Evolutionary conservation across 1,284 basidiomycete species (phyloP), one percentile per base, ranked within the genome.

Genomic region (Marasmius fiardii): DNA sequence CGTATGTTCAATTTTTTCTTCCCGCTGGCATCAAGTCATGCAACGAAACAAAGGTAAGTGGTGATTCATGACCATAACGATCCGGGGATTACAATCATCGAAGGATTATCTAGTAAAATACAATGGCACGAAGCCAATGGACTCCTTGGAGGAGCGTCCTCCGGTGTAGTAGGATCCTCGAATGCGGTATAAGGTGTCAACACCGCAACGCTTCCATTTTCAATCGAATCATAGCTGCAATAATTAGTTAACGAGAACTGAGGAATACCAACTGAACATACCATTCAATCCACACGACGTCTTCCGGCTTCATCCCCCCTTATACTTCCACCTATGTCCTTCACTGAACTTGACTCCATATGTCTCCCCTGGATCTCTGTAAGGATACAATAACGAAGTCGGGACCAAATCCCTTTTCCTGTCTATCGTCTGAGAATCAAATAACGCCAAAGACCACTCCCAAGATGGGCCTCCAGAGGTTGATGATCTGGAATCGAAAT

Each of bases 381-480:
- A 68, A 11, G 68, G 71, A 62, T 80, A 83, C 43, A 71, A 66
- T 18, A 84, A 65, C 24, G 74, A 70, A 0, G 75, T 71, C 0
- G 78, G 71, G 0, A 77, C 65, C 11, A 84, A 68, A 61, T 83
- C 80, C 8, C 65, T 68, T 54, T 71, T 55, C 3, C 60, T 53
- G 59, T 80, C 72, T 6, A 86, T 72, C 20, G 69, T 76, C 33
- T 78, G 67, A 64, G 65, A 82, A 64, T 87, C 85, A 60, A 81
- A 82, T 3, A 85, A 69, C 2, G 83, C 77, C 39, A 87, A 75
- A 0, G 84, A 84, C 67, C 71, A 75, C 61, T 85, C 83, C 51
- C 68, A 64, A 7, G 81, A 86, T 80, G 1, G 85, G 84, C n/a
- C 83, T 70, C 85, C 85, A 87, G 48, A 86, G 70, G 68, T 86